phyloP scores from a whole-genome alignment of 2,329 filamentous ascomycete genomes.

The Arthroderma uncinatum region DNA sequence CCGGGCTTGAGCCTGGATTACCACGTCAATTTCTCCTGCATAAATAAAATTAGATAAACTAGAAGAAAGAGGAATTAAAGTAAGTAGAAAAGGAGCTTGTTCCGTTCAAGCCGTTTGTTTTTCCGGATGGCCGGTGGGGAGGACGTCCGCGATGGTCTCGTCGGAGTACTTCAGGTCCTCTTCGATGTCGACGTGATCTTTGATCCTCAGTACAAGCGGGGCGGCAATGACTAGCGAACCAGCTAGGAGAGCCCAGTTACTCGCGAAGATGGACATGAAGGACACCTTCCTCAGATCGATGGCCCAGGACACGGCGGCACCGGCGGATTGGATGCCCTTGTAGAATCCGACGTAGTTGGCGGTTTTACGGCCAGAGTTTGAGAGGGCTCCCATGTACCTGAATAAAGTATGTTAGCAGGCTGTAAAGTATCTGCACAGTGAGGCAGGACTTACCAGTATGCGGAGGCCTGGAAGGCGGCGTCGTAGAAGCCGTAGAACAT shows the following conservation, averaged over 20 bases:
- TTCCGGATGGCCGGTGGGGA: neutral
- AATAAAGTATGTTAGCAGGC: neutral
- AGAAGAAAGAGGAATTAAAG: neutral
- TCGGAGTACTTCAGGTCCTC: slow-evolving; percentile 78
- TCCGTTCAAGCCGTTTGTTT: neutral
- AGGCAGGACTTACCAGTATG: slow-evolving; percentile 61
- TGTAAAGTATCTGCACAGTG: neutral
- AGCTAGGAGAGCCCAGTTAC: slow-evolving; percentile 64
- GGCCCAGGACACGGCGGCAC: slow-evolving; percentile 50
- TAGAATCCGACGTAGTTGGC: slow-evolving; percentile 89
- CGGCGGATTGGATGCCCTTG: slow-evolving; percentile 83
- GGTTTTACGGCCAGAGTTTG: slow-evolving; percentile 82
- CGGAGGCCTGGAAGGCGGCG: slow-evolving; percentile 76
- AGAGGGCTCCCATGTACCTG: slow-evolving; percentile 83
- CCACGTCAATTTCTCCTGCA: too few species aligned
- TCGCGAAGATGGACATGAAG: slow-evolving; percentile 62
- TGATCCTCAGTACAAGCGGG: slow-evolving; percentile 68
- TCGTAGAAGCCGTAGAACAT: slow-evolving; percentile 87
- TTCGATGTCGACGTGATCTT: slow-evolving; percentile 69
- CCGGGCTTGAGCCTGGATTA: too few species aligned
- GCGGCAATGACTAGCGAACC: slow-evolving; percentile 65
- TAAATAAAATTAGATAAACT: neutral
- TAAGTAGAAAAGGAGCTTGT: too few species aligned
- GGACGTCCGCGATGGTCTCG: slow-evolving; percentile 64
- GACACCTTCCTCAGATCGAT: slow-evolving; percentile 52